phyloP scores from a whole-genome alignment of 345 rosid genomes.

The Hibiscus tridactylites region DNA sequence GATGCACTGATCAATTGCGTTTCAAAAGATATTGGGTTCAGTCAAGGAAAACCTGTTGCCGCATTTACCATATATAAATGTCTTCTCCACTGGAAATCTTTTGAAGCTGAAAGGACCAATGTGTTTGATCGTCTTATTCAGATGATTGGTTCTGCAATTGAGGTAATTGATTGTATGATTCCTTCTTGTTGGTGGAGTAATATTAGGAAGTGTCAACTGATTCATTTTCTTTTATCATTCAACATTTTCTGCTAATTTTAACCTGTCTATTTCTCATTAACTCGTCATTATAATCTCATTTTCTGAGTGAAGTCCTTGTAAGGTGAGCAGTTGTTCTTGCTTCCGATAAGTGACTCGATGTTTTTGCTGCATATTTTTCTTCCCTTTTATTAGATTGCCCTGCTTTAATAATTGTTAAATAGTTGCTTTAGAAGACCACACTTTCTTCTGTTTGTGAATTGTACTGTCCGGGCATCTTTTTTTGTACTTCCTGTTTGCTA shows the following conservation, averaged over 20 bases:
- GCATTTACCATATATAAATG: slow-evolving; percentile 93
- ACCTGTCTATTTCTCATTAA: neutral
- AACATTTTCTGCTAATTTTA: neutral
- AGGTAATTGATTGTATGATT: slow-evolving; percentile 42
- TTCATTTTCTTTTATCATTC: neutral
- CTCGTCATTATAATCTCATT: neutral
- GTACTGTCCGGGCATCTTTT: neutral
- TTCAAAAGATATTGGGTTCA: slow-evolving; percentile 58
- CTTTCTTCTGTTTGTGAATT: neutral
- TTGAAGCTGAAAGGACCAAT: slow-evolving; percentile 92
- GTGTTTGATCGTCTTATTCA: slow-evolving; percentile 96
- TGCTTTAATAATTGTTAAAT: neutral
- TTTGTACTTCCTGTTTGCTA: neutral
- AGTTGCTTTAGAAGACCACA: neutral
- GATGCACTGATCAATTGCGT: slow-evolving; percentile 82
- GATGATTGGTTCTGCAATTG: slow-evolving; percentile 96
- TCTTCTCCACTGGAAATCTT: slow-evolving; percentile 96
- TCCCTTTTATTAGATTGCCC: neutral
- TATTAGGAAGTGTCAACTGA: neutral
- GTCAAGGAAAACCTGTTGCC: slow-evolving; percentile 83
- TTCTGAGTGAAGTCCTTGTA: neutral
- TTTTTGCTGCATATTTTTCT: neutral
- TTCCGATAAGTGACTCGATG: neutral
- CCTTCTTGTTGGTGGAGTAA: neutral
- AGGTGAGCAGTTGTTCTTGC: neutral